Conservation (phyloP, 129 eudicot species). For the Dittrichia graveolens region DNA sequence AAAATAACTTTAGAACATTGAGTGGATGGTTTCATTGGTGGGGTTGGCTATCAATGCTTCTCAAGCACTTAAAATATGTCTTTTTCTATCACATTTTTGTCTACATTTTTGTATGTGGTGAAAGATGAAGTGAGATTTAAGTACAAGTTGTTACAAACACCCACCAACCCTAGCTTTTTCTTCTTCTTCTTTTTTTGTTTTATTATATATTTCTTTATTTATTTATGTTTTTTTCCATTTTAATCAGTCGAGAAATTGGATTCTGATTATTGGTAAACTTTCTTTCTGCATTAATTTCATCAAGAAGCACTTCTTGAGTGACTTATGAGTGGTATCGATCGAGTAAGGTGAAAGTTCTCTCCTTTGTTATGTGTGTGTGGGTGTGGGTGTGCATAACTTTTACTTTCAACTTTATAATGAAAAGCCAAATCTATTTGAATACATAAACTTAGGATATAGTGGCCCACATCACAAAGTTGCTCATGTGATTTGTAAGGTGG, state of each 20-base stretch:
- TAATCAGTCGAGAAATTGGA: not conserved
- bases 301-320: conserved; percentile 13
- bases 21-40: conserved; percentile 36
- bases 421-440: conserved; percentile 24
- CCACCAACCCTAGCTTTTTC: not conserved
- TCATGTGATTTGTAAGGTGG: not conserved
- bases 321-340: conserved; percentile 21
- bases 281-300: not conserved
- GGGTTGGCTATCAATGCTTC: conserved; percentile 42
- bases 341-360: conserved; percentile 22
- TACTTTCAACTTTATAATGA: conserved; percentile 20
- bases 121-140: conserved; percentile 40
- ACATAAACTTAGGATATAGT: conserved; percentile 4
- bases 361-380: conserved; percentile 19
- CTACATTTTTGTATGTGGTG: conserved; percentile 33
- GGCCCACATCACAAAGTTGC: conserved; percentile 24
- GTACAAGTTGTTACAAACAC: conserved; percentile 37
- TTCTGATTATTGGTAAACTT: not conserved
- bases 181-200: conserved; percentile 15
- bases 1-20: conserved; percentile 41
- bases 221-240: not conserved
- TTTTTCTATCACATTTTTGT: conserved; percentile 18
- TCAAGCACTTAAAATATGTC: conserved; percentile 26
- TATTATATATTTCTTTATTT: not conserved
- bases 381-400: conserved; percentile 19